Evolutionary conservation across 352 stramenopile genomes (phyloP), one percentile per base, ranked within the genome.

Genomic region (Achlya hypogyna): DNA sequence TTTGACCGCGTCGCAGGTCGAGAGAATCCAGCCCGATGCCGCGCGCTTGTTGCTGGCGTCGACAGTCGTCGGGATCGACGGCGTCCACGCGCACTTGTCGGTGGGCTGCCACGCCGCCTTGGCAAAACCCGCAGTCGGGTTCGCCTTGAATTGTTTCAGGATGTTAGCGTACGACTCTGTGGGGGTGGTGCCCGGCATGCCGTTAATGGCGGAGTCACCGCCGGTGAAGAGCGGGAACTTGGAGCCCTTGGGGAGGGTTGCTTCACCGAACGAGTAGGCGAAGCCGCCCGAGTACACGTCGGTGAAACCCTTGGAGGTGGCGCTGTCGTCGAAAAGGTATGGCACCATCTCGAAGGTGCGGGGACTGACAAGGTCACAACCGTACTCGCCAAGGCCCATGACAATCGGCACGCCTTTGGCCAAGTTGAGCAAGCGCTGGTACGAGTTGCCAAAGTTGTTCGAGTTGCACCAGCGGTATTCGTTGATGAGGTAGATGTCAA

Each of bases 401-500:
- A 88, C 86, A 31, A 94, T 91, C 5, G 86, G 86, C 20, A 91
- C 76, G n/a, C 86, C 86, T 47, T 89, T 72, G 0, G 81, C 81
- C 69, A 93, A 75, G 29, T 79, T 71, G 34, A 91, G 79, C 56
- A 91, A 86, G 18, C 75, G 81, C 58, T 86, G 72, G 73, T 91
- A 94, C 2, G 83, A 81, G 59, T 87, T 74, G 0, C 73, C 74
- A 35, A 89, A 94, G 12, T 78, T 86, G 40, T 75, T 87, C 34
- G 76, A 75, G 8, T 79, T 73, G 56, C 86, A 95, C 82, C 83
- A 95, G 69, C 86, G 86, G 69, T 95, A 95, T 69, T 93, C 84
- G 71, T 95, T 95, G 69, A 95, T 90, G 32, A 95, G 65, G 66
- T 91, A 93, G 29, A 95, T 93, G 68, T 95, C 86, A 49, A 95